Conservation (phyloP, 1,139 yeast species). For the Diutina pseudorugosa region DNA sequence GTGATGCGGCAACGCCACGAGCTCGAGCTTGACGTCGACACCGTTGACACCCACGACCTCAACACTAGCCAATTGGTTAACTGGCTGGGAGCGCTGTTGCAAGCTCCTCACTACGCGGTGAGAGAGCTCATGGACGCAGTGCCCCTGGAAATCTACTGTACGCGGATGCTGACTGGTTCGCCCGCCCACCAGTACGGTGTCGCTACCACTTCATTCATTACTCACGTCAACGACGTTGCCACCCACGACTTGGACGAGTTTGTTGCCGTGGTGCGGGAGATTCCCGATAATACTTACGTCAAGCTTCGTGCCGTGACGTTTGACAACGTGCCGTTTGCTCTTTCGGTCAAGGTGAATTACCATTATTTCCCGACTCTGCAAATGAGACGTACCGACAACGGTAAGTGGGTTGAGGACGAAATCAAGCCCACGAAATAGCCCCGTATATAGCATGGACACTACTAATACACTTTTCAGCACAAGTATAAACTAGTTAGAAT, state of each 20-base stretch:
- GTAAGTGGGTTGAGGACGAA: slow-evolving; percentile 35
- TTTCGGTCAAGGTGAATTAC: slow-evolving; percentile 75
- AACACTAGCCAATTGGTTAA: slow-evolving; percentile 56
- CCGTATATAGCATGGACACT: neutral
- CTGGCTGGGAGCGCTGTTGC: slow-evolving; percentile 35
- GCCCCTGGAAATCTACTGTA: slow-evolving; percentile 77
- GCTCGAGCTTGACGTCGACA: slow-evolving; percentile 55
- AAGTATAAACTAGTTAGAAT: too few relatives aligned
- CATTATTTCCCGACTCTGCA: slow-evolving; percentile 86
- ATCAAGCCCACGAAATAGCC: neutral
- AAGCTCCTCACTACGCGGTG: slow-evolving; percentile 40
- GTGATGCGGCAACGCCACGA: slow-evolving; percentile 30
- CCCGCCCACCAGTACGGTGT: slow-evolving; percentile 83
- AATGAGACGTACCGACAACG: slow-evolving; percentile 31
- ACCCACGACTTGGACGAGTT: slow-evolving; percentile 62
- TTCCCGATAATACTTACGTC: slow-evolving; percentile 72
- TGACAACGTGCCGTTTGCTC: slow-evolving; percentile 78
- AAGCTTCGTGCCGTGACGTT: slow-evolving; percentile 72
- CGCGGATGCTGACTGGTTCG: slow-evolving; percentile 62
- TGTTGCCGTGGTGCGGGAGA: slow-evolving; percentile 45
- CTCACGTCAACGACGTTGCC: slow-evolving; percentile 72
- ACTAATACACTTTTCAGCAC: neutral
- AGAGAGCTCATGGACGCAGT: slow-evolving; percentile 61
- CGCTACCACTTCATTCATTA: slow-evolving; percentile 69
- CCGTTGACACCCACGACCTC: slow-evolving; percentile 42